phyloP scores from a whole-genome alignment of 495 filamentous ascomycete genomes.

The Neurospora sp. region DNA sequence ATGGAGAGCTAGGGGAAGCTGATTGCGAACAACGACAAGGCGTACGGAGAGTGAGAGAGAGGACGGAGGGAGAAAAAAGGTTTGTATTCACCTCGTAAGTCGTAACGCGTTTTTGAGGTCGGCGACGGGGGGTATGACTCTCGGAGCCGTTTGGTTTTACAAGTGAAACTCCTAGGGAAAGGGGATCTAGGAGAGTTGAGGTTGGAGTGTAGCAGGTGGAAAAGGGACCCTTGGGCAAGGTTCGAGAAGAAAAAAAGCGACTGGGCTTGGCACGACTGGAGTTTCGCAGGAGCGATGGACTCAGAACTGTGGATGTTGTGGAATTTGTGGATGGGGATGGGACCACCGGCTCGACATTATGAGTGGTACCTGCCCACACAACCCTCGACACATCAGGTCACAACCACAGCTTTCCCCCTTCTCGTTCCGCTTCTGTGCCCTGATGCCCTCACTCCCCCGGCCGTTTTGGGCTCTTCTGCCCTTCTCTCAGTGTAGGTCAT shows the following conservation, averaged over 20 bases:
- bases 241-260: background rate
- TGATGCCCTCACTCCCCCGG: background rate
- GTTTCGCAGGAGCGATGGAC: background rate
- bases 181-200: background rate
- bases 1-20: conserved; percentile 5
- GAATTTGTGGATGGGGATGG: background rate
- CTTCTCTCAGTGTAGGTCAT: background rate
- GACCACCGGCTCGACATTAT: background rate
- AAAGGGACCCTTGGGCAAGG: background rate
- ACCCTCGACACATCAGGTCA: background rate
- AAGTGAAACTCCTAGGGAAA: background rate
- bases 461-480: background rate
- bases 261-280: background rate
- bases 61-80: background rate
- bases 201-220: background rate
- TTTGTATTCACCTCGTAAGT: background rate
- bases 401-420: background rate
- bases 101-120: background rate
- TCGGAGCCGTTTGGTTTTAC: background rate
- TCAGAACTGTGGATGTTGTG: background rate
- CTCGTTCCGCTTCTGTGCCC: background rate
- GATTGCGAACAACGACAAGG: conserved; percentile 15
- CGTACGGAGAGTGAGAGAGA: conserved; percentile 7
- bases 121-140: background rate
- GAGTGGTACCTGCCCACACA: background rate